These are phyloP conservation scores for Arthroderma sp. DNA, from an alignment of 2,329 filamentous ascomycete genomes.

Conservation along the genomic window DNA sequence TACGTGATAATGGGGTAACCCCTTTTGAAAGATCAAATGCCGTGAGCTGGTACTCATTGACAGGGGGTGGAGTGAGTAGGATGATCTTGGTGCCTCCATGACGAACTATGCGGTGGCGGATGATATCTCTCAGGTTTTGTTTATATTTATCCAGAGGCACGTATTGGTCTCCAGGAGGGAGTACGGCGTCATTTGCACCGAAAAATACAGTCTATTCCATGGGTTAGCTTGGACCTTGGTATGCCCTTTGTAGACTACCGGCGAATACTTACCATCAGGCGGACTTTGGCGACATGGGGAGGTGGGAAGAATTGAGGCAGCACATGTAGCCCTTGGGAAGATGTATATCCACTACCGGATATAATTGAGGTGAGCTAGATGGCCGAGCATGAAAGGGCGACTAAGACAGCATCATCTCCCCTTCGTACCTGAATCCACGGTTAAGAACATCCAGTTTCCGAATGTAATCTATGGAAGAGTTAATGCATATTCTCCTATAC, in stretches of 20 bases:
- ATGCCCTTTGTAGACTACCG: too few species aligned
- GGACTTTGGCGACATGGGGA: constrained; percentile 41
- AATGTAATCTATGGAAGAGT: constrained; percentile 50
- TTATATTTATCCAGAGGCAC: constrained; percentile 66
- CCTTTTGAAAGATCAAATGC: constrained; percentile 39
- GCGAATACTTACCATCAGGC: constrained; percentile 32
- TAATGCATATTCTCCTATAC: not conserved
- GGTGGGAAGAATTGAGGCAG: constrained; percentile 60
- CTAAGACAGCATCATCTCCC: not conserved
- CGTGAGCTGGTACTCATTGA: constrained; percentile 60
- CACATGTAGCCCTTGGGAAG: constrained; percentile 57
- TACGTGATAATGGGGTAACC: constrained; percentile 38
- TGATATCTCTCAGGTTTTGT: constrained; percentile 57
- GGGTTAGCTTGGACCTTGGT: not conserved
- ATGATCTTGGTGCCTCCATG: constrained; percentile 66
- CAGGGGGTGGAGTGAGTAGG: constrained; percentile 63
- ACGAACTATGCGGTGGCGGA: constrained; percentile 56
- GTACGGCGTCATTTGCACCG: constrained; percentile 78
- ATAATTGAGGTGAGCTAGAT: not conserved
- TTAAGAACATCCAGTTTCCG: constrained; percentile 78
- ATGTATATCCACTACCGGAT: constrained; percentile 59
- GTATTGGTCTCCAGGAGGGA: constrained; percentile 59
- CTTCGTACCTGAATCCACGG: constrained; percentile 56
- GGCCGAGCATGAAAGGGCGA: not conserved
- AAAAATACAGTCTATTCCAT: constrained; percentile 58